Evolutionary conservation across 805 yeast species (phyloP).

Genomic region (Candida schatavii): DNA sequence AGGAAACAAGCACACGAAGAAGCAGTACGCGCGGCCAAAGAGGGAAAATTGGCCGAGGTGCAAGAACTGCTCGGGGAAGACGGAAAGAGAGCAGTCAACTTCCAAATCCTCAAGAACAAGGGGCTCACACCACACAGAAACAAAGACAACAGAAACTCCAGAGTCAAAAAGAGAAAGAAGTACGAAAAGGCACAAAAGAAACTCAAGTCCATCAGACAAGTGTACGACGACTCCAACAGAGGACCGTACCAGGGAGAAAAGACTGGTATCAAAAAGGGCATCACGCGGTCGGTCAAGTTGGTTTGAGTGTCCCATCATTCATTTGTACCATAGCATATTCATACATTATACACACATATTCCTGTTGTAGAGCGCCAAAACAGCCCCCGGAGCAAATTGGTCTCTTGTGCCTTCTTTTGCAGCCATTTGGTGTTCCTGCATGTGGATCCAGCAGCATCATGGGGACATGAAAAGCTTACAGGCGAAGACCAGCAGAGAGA

Average conservation of each 20-base stretch:
- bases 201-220: slow-evolving; percentile 84
- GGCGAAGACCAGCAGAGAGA: too few species aligned
- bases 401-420: too few species aligned
- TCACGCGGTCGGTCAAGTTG: slow-evolving; percentile 84
- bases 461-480: too few species aligned
- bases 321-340: background rate
- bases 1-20: slow-evolving; percentile 63
- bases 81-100: slow-evolving; percentile 93
- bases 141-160: slow-evolving; percentile 91
- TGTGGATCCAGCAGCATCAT: too few species aligned
- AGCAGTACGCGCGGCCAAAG: slow-evolving; percentile 78
- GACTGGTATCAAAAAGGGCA: slow-evolving; percentile 95
- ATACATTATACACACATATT: too few species aligned
- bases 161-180: slow-evolving; percentile 98
- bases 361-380: too few species aligned
- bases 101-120: slow-evolving; percentile 92
- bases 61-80: slow-evolving; percentile 64
- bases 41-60: slow-evolving; percentile 76
- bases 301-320: too few species aligned
- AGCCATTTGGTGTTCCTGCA: too few species aligned
- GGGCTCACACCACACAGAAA: slow-evolving; percentile 92
- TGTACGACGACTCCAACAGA: slow-evolving; percentile 68
- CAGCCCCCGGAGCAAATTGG: too few species aligned
- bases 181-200: slow-evolving; percentile 94
- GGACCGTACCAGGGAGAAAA: slow-evolving; percentile 87